phyloP scores from a whole-genome alignment of 805 yeast genomes.

The Starmerella lactis-condensi region DNA sequence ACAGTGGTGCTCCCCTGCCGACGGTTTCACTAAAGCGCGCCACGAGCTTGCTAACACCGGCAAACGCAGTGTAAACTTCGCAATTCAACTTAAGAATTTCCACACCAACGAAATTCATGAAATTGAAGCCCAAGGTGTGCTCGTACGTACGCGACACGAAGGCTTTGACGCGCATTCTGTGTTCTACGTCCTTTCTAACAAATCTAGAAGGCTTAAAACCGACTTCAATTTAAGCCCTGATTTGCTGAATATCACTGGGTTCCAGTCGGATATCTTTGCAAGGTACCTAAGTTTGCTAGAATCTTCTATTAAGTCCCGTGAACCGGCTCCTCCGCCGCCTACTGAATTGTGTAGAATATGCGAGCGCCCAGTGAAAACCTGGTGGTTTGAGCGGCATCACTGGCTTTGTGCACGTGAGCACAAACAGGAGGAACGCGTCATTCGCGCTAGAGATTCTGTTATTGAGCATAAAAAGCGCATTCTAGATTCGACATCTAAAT shows the following conservation, averaged over 20 bases:
- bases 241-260: constrained; percentile 62
- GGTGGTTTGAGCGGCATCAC: constrained; percentile 91
- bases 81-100: constrained; percentile 25
- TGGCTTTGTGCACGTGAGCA: constrained; percentile 77
- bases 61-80: not conserved
- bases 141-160: constrained; percentile 34
- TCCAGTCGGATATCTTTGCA: constrained; percentile 71
- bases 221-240: constrained; percentile 35
- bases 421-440: constrained; percentile 53
- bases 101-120: too few relatives aligned
- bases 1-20: too few relatives aligned
- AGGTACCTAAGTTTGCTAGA: constrained; percentile 49
- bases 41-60: not conserved
- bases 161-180: constrained; percentile 19
- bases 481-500: not conserved
- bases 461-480: not conserved
- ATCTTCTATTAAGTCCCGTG: constrained; percentile 45
- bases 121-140: constrained; percentile 92
- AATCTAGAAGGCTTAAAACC: constrained; percentile 39
- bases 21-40: too few relatives aligned
- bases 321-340: constrained; percentile 53
- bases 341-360: constrained; percentile 79
- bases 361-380: constrained; percentile 74
- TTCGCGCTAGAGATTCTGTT: not conserved
- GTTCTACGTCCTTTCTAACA: constrained; percentile 80